Evolutionary conservation across 2,329 filamentous ascomycete genomes (phyloP).

Genomic region (Scedosporium boydii): DNA sequence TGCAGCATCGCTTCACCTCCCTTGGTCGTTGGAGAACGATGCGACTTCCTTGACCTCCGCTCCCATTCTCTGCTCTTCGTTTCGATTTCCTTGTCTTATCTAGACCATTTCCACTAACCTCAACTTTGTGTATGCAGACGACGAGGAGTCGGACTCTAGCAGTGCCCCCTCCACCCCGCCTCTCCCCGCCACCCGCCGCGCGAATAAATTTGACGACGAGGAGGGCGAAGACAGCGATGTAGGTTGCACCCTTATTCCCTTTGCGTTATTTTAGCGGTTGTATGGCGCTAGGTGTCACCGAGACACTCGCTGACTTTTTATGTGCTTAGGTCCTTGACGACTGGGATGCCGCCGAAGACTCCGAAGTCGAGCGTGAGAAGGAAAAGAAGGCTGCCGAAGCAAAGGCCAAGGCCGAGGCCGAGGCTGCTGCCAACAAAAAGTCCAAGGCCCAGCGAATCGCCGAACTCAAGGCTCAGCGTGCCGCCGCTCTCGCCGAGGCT

Average conservation of each 20-base stretch:
- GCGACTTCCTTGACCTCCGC: conserved; percentile 2
- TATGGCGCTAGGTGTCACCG: background rate
- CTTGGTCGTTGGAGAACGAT: background rate
- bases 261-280: conserved; percentile 1
- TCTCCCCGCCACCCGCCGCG: conserved; percentile 27
- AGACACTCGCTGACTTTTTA: background rate
- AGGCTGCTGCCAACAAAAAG: conserved; percentile 86
- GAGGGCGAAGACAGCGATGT: conserved; percentile 75
- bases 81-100: background rate
- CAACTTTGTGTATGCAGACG: conserved; percentile 19
- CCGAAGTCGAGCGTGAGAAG: conserved; percentile 93
- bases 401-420: conserved; percentile 82
- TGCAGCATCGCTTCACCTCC: conserved; percentile 4
- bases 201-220: conserved; percentile 77
- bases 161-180: conserved; percentile 23
- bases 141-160: conserved; percentile 26
- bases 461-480: conserved; percentile 59
- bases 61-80: background rate
- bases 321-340: conserved; percentile 73
- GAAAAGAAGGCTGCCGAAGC: conserved; percentile 75
- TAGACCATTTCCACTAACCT: background rate
- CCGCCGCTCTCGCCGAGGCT: conserved; percentile 39
- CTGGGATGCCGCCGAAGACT: conserved; percentile 96
- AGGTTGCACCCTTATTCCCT: conserved; percentile 21
- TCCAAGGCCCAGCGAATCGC: conserved; percentile 73